A percentile compares a stretch with the other conserved stretches of the same genome.
These are phyloP conservation scores for Lodderomyces pseudojiufengensis DNA, from an alignment of 1,139 yeast genomes.

Conservation along the genomic window DNA sequence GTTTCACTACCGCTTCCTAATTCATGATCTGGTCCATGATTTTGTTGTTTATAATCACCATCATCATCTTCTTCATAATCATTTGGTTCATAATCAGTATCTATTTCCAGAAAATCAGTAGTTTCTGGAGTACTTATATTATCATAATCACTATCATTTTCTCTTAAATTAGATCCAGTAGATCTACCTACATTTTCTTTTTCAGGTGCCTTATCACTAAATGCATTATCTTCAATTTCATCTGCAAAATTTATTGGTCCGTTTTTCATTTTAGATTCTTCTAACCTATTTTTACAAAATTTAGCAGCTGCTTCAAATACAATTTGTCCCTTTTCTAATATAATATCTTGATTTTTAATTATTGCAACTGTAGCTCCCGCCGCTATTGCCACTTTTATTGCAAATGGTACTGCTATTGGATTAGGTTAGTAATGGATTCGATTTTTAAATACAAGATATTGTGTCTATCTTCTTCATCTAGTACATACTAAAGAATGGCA, in stretches of 20 bases:
- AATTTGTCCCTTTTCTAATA: slow-evolving; percentile 32
- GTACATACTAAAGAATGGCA: too few relatives aligned
- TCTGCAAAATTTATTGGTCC: slow-evolving; percentile 24
- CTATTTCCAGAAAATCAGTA: slow-evolving; percentile 11
- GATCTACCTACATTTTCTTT: slow-evolving; percentile 5
- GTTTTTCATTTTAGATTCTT: slow-evolving; percentile 18
- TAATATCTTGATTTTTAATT: slow-evolving; percentile 29
- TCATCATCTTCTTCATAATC: slow-evolving; percentile 16
- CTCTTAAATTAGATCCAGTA: slow-evolving; percentile 10
- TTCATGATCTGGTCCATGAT: slow-evolving; percentile 1
- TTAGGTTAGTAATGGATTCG: slow-evolving; percentile 7
- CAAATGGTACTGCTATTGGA: slow-evolving; percentile 29
- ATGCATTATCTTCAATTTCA: slow-evolving; percentile 24
- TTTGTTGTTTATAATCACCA: slow-evolving; percentile 4
- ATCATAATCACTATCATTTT: slow-evolving; percentile 15
- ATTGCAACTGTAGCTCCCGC: slow-evolving; percentile 38
- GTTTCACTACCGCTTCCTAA: too few relatives aligned
- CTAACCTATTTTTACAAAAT: slow-evolving; percentile 27
- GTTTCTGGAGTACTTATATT: slow-evolving; percentile 26
- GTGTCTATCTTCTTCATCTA: slow-evolving; percentile 1
- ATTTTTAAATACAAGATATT: neutral
- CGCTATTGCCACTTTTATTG: slow-evolving; percentile 37
- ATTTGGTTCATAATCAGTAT: slow-evolving; percentile 8
- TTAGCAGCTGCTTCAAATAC: slow-evolving; percentile 35
- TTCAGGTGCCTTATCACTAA: slow-evolving; percentile 20